Percentiles rank a stretch among this genome's conserved stretches.
phyloP scores from a whole-genome alignment of 1,139 yeast genomes.

The Yamadazyma epiphylla region DNA sequence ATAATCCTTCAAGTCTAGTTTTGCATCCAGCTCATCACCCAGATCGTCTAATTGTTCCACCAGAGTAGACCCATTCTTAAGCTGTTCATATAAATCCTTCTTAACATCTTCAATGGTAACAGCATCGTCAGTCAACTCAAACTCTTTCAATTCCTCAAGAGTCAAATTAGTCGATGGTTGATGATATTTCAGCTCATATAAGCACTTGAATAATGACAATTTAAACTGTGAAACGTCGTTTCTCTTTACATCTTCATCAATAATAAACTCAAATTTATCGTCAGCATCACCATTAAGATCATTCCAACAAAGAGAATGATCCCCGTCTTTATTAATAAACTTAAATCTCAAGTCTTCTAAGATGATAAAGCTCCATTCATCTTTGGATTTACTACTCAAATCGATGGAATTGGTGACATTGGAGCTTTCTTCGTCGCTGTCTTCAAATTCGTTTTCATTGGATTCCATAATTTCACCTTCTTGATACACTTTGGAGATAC shows the following conservation, averaged over 20 bases:
- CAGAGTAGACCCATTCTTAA: slow-evolving; percentile 2
- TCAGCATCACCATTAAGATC: slow-evolving; percentile 86
- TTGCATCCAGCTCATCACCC: slow-evolving; percentile 7
- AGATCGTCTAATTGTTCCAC: slow-evolving; percentile 4
- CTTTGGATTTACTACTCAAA: slow-evolving; percentile 23
- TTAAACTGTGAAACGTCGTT: slow-evolving; percentile 65
- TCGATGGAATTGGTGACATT: slow-evolving; percentile 22
- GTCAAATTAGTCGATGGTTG: slow-evolving; percentile 19
- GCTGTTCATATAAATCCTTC: slow-evolving; percentile 8
- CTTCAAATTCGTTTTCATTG: slow-evolving; percentile 22
- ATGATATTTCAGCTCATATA: slow-evolving; percentile 72
- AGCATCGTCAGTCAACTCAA: slow-evolving; percentile 35
- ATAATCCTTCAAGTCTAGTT: slow-evolving; percentile 1
- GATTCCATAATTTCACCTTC: slow-evolving; percentile 52
- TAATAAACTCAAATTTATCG: slow-evolving; percentile 77
- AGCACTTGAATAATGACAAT: slow-evolving; percentile 59
- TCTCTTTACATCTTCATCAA: slow-evolving; percentile 57
- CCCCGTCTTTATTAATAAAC: slow-evolving; percentile 32
- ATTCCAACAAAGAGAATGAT: slow-evolving; percentile 65
- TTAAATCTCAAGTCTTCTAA: slow-evolving; percentile 56
- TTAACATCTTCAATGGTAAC: slow-evolving; percentile 22
- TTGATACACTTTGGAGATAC: slow-evolving; percentile 63
- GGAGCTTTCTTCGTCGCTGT: slow-evolving; percentile 47
- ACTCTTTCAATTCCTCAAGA: slow-evolving; percentile 51
- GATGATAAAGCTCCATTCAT: slow-evolving; percentile 68